A percentile compares a stretch with the other conserved stretches of the same genome.
Conservation (phyloP, 2,329 filamentous ascomycete species). For the Trichoderma atroviride region DNA sequence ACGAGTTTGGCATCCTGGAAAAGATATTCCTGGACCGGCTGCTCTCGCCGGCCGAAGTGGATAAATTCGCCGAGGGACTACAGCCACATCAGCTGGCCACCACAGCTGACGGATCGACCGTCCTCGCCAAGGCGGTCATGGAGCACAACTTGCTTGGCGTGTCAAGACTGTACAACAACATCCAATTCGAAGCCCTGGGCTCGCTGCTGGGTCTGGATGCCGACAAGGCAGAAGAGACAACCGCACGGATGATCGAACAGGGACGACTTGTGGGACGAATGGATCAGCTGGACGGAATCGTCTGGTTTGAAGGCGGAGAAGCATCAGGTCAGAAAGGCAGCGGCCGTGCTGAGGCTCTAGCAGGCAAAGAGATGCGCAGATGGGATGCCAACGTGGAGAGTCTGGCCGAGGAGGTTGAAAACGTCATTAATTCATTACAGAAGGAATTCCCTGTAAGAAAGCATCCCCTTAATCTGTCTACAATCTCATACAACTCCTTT, state of each 20-base stretch:
- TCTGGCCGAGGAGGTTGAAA: slow-evolving; percentile 86
- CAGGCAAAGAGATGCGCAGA: slow-evolving; percentile 72
- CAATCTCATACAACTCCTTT: background rate
- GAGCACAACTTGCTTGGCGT: slow-evolving; percentile 94
- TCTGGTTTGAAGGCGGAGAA: slow-evolving; percentile 81
- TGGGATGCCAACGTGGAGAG: slow-evolving; percentile 91
- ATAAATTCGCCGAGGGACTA: slow-evolving; percentile 78
- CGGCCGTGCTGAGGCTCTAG: slow-evolving; percentile 63
- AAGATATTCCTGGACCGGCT: slow-evolving; percentile 96
- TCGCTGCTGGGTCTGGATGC: slow-evolving; percentile 75
- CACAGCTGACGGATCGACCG: slow-evolving; percentile 88
- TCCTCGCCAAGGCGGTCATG: slow-evolving; percentile 88
- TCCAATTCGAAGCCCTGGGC: slow-evolving; percentile 74
- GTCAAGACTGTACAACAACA: slow-evolving; percentile 78
- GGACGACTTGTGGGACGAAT: slow-evolving; percentile 85
- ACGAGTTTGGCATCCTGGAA: slow-evolving; percentile 86
- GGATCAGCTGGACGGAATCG: slow-evolving; percentile 87
- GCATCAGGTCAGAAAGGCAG: slow-evolving; percentile 70
- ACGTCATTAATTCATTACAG: slow-evolving; percentile 78
- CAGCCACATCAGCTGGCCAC: slow-evolving; percentile 86
- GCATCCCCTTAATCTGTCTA: background rate
- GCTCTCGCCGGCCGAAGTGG: slow-evolving; percentile 78
- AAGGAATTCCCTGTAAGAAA: slow-evolving; percentile 69
- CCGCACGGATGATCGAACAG: slow-evolving; percentile 94
- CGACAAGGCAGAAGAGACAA: slow-evolving; percentile 85